A percentile compares a stretch with the other conserved stretches of the same genome.
phyloP scores from a whole-genome alignment of 2,329 filamentous ascomycete genomes.

The Colletotrichum australisinense region DNA sequence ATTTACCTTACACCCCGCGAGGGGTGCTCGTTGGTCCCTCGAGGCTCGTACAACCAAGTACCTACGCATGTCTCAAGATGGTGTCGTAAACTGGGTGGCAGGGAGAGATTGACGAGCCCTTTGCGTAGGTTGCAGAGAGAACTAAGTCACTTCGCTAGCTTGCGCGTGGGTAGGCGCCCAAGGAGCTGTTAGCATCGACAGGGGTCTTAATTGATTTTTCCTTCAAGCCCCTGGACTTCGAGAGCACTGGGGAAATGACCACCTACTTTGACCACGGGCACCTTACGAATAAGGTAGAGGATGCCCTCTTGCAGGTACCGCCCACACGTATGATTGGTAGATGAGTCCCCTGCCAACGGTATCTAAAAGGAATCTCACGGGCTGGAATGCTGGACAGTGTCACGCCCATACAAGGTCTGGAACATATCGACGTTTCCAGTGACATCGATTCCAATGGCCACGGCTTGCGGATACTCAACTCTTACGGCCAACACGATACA shows the following conservation, averaged over 20 bases:
- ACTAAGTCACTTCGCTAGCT: too few relatives aligned
- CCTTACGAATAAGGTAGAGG: not conserved
- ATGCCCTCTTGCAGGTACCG: not conserved
- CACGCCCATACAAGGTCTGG: not conserved
- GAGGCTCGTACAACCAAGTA: not conserved
- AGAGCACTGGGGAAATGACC: not conserved
- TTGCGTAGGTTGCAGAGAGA: too few relatives aligned
- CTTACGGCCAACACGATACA: not conserved
- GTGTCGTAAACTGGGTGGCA: not conserved
- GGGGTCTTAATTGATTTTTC: constrained; percentile 18
- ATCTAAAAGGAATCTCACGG: not conserved
- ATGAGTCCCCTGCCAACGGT: not conserved
- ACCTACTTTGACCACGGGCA: not conserved
- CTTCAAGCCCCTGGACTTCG: not conserved
- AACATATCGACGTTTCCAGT: not conserved
- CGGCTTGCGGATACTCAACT: not conserved
- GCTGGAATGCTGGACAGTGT: not conserved
- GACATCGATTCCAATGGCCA: not conserved
- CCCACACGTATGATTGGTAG: not conserved
- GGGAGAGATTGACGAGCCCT: not conserved
- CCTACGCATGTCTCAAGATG: not conserved
- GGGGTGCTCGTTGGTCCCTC: too few relatives aligned
- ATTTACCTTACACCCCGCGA: too few relatives aligned
- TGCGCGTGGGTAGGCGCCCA: not conserved
- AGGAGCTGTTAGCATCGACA: not conserved